Evolutionary conservation across 495 filamentous ascomycete genomes (phyloP).

Genomic region (Penicillium bovifimosum): DNA sequence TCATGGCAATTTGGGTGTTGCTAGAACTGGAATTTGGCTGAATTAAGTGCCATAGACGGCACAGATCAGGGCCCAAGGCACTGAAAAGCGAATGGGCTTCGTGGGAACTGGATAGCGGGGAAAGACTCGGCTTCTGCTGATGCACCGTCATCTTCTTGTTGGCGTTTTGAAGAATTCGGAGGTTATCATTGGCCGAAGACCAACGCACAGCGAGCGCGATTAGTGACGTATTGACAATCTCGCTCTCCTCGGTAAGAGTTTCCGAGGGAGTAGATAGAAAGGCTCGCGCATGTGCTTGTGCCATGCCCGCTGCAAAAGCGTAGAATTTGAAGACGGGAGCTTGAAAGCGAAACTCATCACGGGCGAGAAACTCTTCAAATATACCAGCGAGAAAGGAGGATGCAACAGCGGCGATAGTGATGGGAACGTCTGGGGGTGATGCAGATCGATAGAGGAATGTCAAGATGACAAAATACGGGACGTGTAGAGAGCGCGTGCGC

Average conservation of each 20-base stretch:
- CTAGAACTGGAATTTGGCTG: background rate
- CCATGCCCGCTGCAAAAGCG: background rate
- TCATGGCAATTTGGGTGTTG: background rate
- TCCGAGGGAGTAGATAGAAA: background rate
- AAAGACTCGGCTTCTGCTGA: background rate
- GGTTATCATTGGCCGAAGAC: background rate
- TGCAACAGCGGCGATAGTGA: background rate
- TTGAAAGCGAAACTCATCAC: background rate
- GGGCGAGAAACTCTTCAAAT: background rate
- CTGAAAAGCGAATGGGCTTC: background rate
- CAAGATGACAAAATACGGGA: background rate
- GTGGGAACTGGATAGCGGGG: background rate
- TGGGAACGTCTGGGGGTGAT: background rate
- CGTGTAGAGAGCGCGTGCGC: background rate
- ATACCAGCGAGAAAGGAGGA: background rate
- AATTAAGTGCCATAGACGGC: background rate
- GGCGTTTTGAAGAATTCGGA: background rate
- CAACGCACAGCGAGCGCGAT: background rate
- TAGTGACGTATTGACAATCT: background rate
- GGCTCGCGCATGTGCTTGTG: background rate
- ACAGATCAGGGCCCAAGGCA: background rate
- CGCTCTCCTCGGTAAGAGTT: background rate
- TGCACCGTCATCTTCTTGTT: background rate
- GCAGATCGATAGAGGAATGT: background rate
- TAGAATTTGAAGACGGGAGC: background rate